These are phyloP conservation scores for Epichloe amarillans DNA, from an alignment of 2,329 filamentous ascomycete species.

Conservation along the genomic window DNA sequence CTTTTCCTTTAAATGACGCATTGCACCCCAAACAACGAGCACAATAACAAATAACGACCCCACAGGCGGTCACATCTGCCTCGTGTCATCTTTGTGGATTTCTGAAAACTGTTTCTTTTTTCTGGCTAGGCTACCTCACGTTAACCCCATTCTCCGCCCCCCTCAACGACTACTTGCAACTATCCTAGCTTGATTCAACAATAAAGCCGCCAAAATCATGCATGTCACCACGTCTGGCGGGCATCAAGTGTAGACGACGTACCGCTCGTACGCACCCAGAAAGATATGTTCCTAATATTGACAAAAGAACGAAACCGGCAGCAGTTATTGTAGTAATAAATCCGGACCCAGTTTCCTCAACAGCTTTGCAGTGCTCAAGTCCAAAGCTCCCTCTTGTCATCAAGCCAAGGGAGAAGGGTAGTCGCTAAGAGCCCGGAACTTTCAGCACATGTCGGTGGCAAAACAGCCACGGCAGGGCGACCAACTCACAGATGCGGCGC, in stretches of 20 bases:
- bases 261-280: neutral
- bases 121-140: neutral
- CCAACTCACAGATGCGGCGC: neutral
- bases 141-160: neutral
- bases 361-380: neutral
- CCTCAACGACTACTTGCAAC: neutral
- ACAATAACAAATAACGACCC: neutral
- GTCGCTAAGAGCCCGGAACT: neutral
- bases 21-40: neutral
- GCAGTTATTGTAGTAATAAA: neutral
- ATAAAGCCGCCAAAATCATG: neutral
- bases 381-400: neutral
- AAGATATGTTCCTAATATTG: neutral
- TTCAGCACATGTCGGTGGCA: neutral
- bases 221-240: neutral
- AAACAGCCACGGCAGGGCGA: neutral
- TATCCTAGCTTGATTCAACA: conserved; percentile 1
- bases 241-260: neutral
- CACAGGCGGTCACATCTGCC: neutral
- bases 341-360: neutral
- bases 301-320: neutral
- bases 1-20: too few species aligned
- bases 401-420: neutral
- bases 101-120: conserved; percentile 5
- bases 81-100: conserved; percentile 4